Evolutionary conservation across 139 green algal genomes (phyloP), one percentile per base, ranked within the genome.

Genomic region (Micractinium sp.): DNA sequence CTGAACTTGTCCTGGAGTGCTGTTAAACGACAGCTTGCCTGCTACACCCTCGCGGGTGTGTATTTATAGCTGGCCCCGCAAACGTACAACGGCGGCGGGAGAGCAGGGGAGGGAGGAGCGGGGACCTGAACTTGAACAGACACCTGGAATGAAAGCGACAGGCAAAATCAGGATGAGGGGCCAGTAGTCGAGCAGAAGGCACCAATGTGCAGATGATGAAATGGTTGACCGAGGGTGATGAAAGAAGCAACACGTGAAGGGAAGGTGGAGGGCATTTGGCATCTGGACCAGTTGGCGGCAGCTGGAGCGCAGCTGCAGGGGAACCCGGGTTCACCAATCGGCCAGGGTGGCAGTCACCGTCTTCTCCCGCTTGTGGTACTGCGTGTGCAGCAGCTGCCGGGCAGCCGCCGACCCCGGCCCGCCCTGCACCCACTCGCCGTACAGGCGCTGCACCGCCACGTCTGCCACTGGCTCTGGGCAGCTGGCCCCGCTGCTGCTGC

Each of bases 351-450:
- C 86, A 4, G 86, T 89, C 12, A 92, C 85, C n/a, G 89, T 93
- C 91, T 95, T 94, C 66, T 96, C 92, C 0, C 95, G 88, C 38
- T 94, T 85, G 81, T 97, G 95, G 90, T 97, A 98, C 33, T 88
- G 85, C 0, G 96, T 98, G 91, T 97, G 96, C 74, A 98, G 90
- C 90, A 96, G 78, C 33, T 71, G 23, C 60, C 56, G 83, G 3
- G 95, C 96, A 29, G 76, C 83, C 18, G 35, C 79, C 3, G 89
- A 92, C 3, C 84, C 89, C 0, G 90, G 82, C 0, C 36, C n/a
- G 2, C 85, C 90, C 0, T 87, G 89, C 3, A 96, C 81, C 87
- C 84, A 92, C 4, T 89, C 39, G 14, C 7, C 31, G 63, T 98
- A 98, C 85, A 98, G 47, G 35, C 63, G 61, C 47, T 77, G 87